phyloP scores from a whole-genome alignment of 73 alveolate species.

The Symbiodinium pilosum region DNA sequence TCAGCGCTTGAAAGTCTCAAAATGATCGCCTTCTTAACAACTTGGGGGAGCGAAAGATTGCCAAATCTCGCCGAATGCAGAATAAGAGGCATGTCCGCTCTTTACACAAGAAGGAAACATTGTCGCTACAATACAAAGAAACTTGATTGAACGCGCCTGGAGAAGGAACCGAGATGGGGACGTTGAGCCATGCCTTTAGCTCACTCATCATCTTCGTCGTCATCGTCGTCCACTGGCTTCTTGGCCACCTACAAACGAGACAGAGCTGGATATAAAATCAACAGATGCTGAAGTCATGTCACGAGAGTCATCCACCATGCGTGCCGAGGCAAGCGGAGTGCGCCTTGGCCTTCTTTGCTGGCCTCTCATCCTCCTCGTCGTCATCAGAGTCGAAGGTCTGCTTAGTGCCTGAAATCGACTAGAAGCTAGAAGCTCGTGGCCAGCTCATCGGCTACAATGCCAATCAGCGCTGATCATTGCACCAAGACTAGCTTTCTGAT shows the following conservation, averaged over 20 bases:
- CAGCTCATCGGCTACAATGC: not conserved
- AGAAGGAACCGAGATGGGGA: not conserved
- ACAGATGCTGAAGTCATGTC: not conserved
- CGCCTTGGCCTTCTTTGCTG: conserved; percentile 87
- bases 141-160: not conserved
- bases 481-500: not conserved
- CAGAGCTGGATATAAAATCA: not conserved
- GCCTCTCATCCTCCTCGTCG: conserved; percentile 64
- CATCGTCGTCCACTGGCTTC: conserved; percentile 60
- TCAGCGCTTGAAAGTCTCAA: too few species aligned
- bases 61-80: not conserved
- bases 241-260: not conserved
- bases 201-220: conserved; percentile 79
- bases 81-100: not conserved
- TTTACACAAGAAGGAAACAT: not conserved
- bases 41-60: too few species aligned
- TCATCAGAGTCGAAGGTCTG: conserved; percentile 76
- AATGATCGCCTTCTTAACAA: too few species aligned
- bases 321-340: not conserved
- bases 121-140: not conserved
- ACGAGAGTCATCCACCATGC: not conserved
- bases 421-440: not conserved
- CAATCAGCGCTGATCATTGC: not conserved
- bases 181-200: not conserved
- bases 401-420: conserved; percentile 24